These are phyloP conservation scores for Chalciporus sphaerocephalus DNA, from an alignment of 768 basidiomycete genomes.

Conservation along the genomic window DNA sequence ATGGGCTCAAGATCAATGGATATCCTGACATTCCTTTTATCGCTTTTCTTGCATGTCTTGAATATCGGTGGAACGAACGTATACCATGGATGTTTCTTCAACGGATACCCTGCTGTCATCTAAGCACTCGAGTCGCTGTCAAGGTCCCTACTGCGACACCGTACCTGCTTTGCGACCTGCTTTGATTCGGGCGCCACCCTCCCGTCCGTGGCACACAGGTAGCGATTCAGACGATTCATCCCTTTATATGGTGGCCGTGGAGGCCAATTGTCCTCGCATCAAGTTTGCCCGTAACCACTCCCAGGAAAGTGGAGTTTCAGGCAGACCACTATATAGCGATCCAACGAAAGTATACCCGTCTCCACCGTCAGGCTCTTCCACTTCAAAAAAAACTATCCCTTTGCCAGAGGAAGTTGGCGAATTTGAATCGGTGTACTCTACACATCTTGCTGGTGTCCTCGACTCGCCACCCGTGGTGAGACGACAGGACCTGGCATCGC, in stretches of 20 bases:
- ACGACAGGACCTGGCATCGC: conserved; percentile 26
- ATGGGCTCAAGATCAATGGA: background rate
- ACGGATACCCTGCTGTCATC: conserved; percentile 28
- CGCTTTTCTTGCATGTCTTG: conserved; percentile 26
- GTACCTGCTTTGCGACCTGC: conserved; percentile 11
- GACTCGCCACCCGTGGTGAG: conserved; percentile 35
- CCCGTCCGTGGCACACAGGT: conserved; percentile 15
- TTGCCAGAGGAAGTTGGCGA: conserved; percentile 25
- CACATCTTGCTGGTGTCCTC: conserved; percentile 30
- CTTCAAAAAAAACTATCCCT: conserved; percentile 22
- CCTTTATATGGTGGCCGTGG: conserved; percentile 10
- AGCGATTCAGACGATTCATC: conserved; percentile 22
- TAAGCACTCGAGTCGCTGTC: conserved; percentile 5
- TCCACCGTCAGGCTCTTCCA: conserved; percentile 26
- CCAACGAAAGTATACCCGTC: conserved; percentile 24
- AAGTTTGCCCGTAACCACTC: conserved; percentile 16
- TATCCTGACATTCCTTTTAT: background rate
- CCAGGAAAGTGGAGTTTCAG: conserved; percentile 5
- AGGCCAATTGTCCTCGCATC: conserved; percentile 12
- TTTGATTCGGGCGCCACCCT: conserved; percentile 14
- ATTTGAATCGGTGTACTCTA: conserved; percentile 18
- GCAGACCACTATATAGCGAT: conserved; percentile 18
- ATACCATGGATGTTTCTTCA: conserved; percentile 31
- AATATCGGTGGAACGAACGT: conserved; percentile 29
- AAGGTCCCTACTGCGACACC: conserved; percentile 7